Percentiles rank a stretch among this genome's conserved stretches.
Conservation (phyloP, 352 stramenopile genomes). For the Pythium phragmiticola region DNA sequence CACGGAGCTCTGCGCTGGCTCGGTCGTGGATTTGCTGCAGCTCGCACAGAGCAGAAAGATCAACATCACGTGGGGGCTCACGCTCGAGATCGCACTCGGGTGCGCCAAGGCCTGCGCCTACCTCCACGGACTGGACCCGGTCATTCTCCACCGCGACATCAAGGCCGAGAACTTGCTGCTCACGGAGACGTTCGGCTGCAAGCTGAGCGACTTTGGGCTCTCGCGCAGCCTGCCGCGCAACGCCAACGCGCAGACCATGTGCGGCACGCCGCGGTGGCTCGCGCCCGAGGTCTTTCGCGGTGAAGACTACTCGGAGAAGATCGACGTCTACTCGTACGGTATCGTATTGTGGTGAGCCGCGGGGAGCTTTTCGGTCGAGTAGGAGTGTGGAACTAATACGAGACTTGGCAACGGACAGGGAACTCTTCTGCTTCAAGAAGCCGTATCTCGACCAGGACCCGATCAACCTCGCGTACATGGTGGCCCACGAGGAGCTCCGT, state of each 20-base stretch:
- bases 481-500: slow-evolving; percentile 71
- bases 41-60: slow-evolving; percentile 66
- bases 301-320: slow-evolving; percentile 84
- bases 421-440: slow-evolving; percentile 85
- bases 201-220: slow-evolving; percentile 75
- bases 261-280: slow-evolving; percentile 73
- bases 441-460: slow-evolving; percentile 77
- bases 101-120: slow-evolving; percentile 67
- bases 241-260: slow-evolving; percentile 71
- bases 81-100: slow-evolving; percentile 65
- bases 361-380: background rate
- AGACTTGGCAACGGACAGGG: slow-evolving; percentile 31
- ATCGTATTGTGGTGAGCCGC: slow-evolving; percentile 69
- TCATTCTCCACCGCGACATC: slow-evolving; percentile 69
- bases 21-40: slow-evolving; percentile 61
- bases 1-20: slow-evolving; percentile 70
- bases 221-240: slow-evolving; percentile 68
- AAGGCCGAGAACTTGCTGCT: slow-evolving; percentile 79
- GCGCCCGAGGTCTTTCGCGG: slow-evolving; percentile 82
- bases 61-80: slow-evolving; percentile 73
- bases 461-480: slow-evolving; percentile 76
- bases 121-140: slow-evolving; percentile 57
- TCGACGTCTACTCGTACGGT: slow-evolving; percentile 82
- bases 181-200: slow-evolving; percentile 68
- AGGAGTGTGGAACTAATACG: background rate